These are phyloP conservation scores for Lachnellula occidentalis DNA, from an alignment of 2,329 filamentous ascomycete species.

Conservation along the genomic window DNA sequence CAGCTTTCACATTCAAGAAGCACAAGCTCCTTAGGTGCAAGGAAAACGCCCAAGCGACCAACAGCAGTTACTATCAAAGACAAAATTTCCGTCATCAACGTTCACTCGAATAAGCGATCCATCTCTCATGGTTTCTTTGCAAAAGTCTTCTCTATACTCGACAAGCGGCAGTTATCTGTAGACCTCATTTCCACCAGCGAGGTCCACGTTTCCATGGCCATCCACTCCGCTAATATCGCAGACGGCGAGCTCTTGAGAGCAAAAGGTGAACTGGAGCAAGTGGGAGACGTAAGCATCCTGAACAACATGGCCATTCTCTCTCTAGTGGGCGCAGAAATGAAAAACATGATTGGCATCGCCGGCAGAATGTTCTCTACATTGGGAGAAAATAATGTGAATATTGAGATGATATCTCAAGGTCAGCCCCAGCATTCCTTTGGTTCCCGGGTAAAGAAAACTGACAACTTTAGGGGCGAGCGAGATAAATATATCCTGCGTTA, in stretches of 20 bases:
- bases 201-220: slow-evolving; percentile 95
- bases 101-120: slow-evolving; percentile 95
- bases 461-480: slow-evolving; percentile 73
- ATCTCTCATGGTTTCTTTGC: slow-evolving; percentile 96
- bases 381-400: slow-evolving; percentile 89
- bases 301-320: slow-evolving; percentile 93
- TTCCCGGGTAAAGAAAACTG: slow-evolving; percentile 5
- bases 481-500: slow-evolving; percentile 98
- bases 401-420: slow-evolving; percentile 99
- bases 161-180: slow-evolving; percentile 81
- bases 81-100: slow-evolving; percentile 93
- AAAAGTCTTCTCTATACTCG: slow-evolving; percentile 85
- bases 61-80: slow-evolving; percentile 97
- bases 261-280: slow-evolving; percentile 67
- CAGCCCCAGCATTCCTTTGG: slow-evolving; percentile 21
- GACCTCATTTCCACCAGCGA: slow-evolving; percentile 95
- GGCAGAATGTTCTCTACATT: slow-evolving; percentile 93
- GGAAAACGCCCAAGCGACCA: slow-evolving; percentile 64
- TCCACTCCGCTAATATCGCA: slow-evolving; percentile 70
- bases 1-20: slow-evolving; percentile 45
- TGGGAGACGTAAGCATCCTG: slow-evolving; percentile 86
- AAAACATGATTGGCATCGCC: slow-evolving; percentile 92
- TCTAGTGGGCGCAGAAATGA: slow-evolving; percentile 91
- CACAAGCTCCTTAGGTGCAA: slow-evolving; percentile 38
- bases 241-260: slow-evolving; percentile 60